phyloP scores from a whole-genome alignment of 208 protist genomes.

The Crithidia brevicula region DNA sequence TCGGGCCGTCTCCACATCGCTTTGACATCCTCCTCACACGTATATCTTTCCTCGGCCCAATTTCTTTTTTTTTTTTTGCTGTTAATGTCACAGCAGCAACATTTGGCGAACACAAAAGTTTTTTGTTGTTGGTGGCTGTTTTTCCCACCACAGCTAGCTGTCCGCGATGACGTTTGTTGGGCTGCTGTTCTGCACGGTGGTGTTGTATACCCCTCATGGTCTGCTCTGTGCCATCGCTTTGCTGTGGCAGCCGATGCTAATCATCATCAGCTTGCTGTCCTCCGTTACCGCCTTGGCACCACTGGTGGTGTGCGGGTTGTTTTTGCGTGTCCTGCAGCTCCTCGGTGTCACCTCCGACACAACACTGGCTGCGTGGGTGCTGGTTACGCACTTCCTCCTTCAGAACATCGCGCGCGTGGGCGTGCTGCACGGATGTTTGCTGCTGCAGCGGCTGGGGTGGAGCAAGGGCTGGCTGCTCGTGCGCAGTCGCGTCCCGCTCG shows the following conservation, averaged over 20 bases:
- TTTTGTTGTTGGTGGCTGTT: too few relatives aligned
- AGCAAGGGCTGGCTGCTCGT: slow-evolving; percentile 42
- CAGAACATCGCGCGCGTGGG: slow-evolving; percentile 28
- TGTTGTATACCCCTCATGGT: slow-evolving; percentile 30
- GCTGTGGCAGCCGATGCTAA: slow-evolving; percentile 24
- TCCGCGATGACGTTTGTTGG: neutral
- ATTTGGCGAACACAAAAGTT: too few relatives aligned
- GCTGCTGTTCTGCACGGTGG: slow-evolving; percentile 17
- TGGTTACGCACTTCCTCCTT: slow-evolving; percentile 32
- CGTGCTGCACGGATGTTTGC: slow-evolving; percentile 35
- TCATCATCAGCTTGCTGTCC: slow-evolving; percentile 20
- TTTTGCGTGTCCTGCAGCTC: slow-evolving; percentile 15
- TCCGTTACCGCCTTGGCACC: slow-evolving; percentile 17
- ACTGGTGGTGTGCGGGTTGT: slow-evolving; percentile 9
- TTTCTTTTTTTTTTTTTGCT: too few relatives aligned
- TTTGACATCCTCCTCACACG: too few relatives aligned
- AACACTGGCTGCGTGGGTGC: slow-evolving; percentile 12
- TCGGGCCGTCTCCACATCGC: too few relatives aligned
- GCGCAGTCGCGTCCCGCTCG: slow-evolving; percentile 44
- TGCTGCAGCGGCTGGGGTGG: slow-evolving; percentile 34
- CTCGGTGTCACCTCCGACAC: neutral
- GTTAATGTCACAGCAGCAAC: too few relatives aligned
- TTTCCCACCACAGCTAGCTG: too few relatives aligned
- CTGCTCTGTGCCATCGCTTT: slow-evolving; percentile 11
- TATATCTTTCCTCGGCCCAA: too few relatives aligned